phyloP scores from a whole-genome alignment of 371 early-diverging fungal genomes.

The Rhizopus sp. region DNA sequence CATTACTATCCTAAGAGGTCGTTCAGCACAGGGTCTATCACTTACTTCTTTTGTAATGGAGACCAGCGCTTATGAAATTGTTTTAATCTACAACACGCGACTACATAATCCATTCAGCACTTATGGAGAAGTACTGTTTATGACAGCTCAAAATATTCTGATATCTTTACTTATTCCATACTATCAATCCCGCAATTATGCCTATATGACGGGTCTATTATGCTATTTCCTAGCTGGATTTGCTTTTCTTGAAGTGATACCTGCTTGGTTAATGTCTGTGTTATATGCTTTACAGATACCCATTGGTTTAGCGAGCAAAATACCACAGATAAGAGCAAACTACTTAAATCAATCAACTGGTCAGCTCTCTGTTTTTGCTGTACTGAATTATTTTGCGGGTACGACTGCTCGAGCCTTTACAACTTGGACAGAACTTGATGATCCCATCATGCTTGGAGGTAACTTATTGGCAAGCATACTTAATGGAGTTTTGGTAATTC shows the following conservation, averaged over 20 bases:
- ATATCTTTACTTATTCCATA: conserved; percentile 70
- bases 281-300: conserved; percentile 85
- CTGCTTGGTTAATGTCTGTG: conserved; percentile 50
- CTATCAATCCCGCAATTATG: conserved; percentile 32
- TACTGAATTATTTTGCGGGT: conserved; percentile 84
- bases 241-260: conserved; percentile 24
- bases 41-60: conserved; percentile 82
- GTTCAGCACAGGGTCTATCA: conserved; percentile 82
- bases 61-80: conserved; percentile 75
- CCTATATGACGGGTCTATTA: not conserved
- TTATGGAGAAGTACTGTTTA: conserved; percentile 83
- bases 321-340: conserved; percentile 88
- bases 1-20: conserved; percentile 76
- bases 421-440: conserved; percentile 86
- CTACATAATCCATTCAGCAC: conserved; percentile 87
- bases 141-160: conserved; percentile 76
- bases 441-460: conserved; percentile 72
- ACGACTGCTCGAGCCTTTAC: conserved; percentile 89
- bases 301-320: conserved; percentile 72
- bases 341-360: conserved; percentile 81
- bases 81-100: conserved; percentile 84
- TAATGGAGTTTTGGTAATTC: conserved; percentile 80
- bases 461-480: conserved; percentile 69
- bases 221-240: conserved; percentile 1
- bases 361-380: conserved; percentile 87